A percentile compares a stretch with the other conserved stretches of the same genome.
Conservation (phyloP, 352 stramenopile species). For the Phytopythium kandeliae region DNA sequence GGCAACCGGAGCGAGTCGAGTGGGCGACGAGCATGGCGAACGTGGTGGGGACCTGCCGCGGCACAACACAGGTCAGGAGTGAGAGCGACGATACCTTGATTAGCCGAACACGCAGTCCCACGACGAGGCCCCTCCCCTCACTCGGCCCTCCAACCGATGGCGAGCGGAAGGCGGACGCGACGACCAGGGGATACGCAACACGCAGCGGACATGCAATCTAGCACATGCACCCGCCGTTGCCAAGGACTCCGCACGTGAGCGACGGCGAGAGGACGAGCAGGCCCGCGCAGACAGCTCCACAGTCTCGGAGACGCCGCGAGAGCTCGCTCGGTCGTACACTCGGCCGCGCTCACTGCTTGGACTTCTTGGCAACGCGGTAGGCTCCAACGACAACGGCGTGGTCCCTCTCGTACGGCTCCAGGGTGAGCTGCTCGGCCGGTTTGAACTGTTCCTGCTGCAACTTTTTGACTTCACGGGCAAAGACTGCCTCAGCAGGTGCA, state of each 20-base stretch:
- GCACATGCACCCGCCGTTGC: conserved; percentile 5
- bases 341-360: conserved; percentile 61
- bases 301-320: neutral
- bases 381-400: conserved; percentile 97
- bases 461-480: conserved; percentile 96
- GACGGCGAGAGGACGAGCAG: neutral
- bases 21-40: neutral
- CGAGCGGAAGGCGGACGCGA: neutral
- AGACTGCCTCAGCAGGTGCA: conserved; percentile 96
- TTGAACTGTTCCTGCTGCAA: conserved; percentile 99
- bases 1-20: too few species aligned
- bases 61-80: conserved; percentile 2
- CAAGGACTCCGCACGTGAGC: neutral
- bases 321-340: neutral
- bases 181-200: neutral
- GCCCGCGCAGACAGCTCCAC: neutral
- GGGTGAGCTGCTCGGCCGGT: conserved; percentile 97
- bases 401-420: conserved; percentile 99
- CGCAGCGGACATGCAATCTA: conserved; percentile 1
- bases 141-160: neutral
- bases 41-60: neutral
- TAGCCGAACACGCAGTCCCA: neutral
- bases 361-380: conserved; percentile 95
- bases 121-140: neutral
- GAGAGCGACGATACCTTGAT: conserved; percentile 1